Conservation (phyloP, 1,139 yeast genomes). For the Diutina siamensis region DNA sequence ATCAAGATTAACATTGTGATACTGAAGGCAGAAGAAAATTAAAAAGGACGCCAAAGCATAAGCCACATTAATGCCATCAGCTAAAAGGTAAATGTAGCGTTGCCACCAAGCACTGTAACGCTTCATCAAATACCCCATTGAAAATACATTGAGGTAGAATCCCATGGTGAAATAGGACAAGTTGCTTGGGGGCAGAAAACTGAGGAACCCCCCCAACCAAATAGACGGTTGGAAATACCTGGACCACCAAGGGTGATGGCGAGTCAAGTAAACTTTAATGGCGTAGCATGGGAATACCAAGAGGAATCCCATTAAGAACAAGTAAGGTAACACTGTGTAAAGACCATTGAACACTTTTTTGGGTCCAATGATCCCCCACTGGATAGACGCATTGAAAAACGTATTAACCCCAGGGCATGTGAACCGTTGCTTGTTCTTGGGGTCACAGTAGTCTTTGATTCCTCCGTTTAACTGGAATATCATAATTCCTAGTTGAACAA, state of each 20-base stretch:
- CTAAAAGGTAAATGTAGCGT: background rate
- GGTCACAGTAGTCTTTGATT: conserved; percentile 34
- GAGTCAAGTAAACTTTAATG: conserved; percentile 13
- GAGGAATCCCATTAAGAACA: conserved; percentile 43
- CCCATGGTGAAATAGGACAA: conserved; percentile 7
- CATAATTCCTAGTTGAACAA: conserved; percentile 42
- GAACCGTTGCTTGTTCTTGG: conserved; percentile 28
- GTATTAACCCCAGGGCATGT: conserved; percentile 38
- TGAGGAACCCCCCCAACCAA: conserved; percentile 4
- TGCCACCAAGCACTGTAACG: background rate
- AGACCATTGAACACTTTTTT: conserved; percentile 36
- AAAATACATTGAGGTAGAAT: conserved; percentile 6
- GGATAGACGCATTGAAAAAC: conserved; percentile 38
- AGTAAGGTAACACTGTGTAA: conserved; percentile 37
- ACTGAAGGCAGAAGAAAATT: background rate
- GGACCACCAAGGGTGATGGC: background rate
- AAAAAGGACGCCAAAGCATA: background rate
- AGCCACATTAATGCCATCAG: background rate
- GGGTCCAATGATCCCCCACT: conserved; percentile 65
- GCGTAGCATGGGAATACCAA: conserved; percentile 19
- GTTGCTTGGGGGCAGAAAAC: background rate
- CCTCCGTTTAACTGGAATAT: conserved; percentile 31
- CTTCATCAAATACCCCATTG: background rate
- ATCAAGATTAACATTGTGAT: background rate
- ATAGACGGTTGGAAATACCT: conserved; percentile 1